Conservation (phyloP, 1,284 basidiomycete genomes). For the Volvariella surrecta region DNA sequence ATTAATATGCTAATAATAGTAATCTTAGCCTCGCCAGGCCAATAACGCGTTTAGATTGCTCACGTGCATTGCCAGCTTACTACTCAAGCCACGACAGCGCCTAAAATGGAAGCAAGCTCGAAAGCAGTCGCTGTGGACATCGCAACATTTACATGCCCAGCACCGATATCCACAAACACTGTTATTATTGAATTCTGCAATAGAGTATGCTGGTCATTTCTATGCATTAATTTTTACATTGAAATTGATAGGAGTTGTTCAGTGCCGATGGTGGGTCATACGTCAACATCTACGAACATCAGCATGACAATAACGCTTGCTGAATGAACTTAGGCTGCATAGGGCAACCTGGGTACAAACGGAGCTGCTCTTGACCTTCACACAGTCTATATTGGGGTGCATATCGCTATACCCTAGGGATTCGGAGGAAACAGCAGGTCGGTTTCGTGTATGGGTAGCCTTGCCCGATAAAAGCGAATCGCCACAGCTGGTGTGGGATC, state of each 20-base stretch:
- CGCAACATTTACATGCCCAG: constrained; percentile 53
- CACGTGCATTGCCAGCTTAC: too few species aligned
- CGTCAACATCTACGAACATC: background rate
- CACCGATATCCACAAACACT: constrained; percentile 32
- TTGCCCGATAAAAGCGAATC: constrained; percentile 26
- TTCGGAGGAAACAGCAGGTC: constrained; percentile 74
- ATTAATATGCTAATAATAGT: too few species aligned
- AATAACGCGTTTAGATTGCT: too few species aligned
- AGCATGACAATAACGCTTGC: constrained; percentile 2
- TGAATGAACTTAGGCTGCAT: constrained; percentile 52
- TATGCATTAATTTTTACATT: constrained; percentile 1
- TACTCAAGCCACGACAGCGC: too few species aligned
- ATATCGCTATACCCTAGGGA: constrained; percentile 72
- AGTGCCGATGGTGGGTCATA: constrained; percentile 64
- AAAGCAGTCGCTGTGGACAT: too few species aligned
- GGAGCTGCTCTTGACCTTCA: constrained; percentile 84
- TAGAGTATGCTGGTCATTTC: constrained; percentile 43
- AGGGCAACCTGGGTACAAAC: constrained; percentile 86
- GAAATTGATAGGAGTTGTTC: constrained; percentile 5
- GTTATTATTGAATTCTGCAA: constrained; percentile 82
- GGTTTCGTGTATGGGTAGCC: constrained; percentile 80
- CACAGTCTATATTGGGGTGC: constrained; percentile 56
- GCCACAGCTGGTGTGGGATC: constrained; percentile 59
- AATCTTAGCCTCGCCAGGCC: too few species aligned
- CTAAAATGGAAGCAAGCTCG: too few species aligned